A percentile compares a stretch with the other conserved stretches of the same genome.
Conservation (phyloP, 306 rosid genomes). For the Psophocarpus tetragonolobus region DNA sequence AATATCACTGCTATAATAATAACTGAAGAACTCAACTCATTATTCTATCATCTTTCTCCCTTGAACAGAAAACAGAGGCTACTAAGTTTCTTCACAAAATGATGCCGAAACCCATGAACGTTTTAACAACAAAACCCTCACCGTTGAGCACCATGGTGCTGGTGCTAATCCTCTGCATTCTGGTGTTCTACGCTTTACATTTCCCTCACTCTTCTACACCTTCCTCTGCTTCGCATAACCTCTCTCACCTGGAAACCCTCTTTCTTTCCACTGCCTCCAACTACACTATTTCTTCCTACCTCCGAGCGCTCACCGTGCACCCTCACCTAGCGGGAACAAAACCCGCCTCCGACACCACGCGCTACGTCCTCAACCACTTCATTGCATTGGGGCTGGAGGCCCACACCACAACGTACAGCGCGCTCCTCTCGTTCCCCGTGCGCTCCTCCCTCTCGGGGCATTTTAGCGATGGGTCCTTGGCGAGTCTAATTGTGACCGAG, state of each 20-base stretch:
- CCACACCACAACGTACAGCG: constrained; percentile 47
- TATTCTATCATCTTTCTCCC: neutral
- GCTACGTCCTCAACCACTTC: constrained; percentile 57
- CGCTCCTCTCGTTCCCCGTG: constrained; percentile 76
- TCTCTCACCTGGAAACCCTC: constrained; percentile 38
- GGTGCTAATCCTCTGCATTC: constrained; percentile 53
- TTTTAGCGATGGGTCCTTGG: constrained; percentile 47
- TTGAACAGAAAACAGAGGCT: constrained; percentile 2
- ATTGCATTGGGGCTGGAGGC: constrained; percentile 49
- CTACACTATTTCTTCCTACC: constrained; percentile 69
- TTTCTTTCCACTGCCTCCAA: constrained; percentile 75
- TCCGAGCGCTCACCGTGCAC: constrained; percentile 71
- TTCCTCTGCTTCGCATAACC: constrained; percentile 20
- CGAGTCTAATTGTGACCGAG: constrained; percentile 44
- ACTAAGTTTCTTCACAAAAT: constrained; percentile 38
- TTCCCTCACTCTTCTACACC: constrained; percentile 41
- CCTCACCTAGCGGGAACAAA: constrained; percentile 96
- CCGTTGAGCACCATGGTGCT: constrained; percentile 43
- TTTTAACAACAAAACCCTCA: constrained; percentile 48
- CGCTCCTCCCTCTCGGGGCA: constrained; percentile 62
- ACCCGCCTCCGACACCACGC: constrained; percentile 47
- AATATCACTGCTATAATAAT: neutral
- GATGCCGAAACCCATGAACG: constrained; percentile 45
- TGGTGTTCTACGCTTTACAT: constrained; percentile 58
- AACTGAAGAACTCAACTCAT: neutral